Conservation (phyloP, 176 grass and related monocot species). For the Oryza nivara region DNA sequence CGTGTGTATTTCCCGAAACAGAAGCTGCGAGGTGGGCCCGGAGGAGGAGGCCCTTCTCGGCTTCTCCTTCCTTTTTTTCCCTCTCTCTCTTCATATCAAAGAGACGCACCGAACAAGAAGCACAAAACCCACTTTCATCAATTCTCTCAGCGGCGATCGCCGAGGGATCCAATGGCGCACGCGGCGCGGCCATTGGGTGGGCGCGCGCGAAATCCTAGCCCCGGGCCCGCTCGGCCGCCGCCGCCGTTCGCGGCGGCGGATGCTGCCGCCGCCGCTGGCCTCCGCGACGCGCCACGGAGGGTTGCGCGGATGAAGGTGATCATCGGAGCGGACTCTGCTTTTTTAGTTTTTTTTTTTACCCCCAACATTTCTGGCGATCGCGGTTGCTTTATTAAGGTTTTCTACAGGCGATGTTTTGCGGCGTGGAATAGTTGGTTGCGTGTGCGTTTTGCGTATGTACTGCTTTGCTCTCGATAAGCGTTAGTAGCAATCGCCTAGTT, state of each 20-base stretch:
- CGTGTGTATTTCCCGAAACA: background rate
- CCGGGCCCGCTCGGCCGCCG: background rate
- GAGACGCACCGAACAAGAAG: background rate
- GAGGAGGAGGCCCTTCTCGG: no score
- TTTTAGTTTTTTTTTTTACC: background rate
- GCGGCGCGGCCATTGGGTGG: background rate
- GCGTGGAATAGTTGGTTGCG: background rate
- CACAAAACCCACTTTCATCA: slow-evolving; percentile 29
- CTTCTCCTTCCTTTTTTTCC: background rate
- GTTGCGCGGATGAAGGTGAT: slow-evolving; percentile 32
- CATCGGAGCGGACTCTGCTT: background rate
- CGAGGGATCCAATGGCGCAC: slow-evolving; percentile 36
- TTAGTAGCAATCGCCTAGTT: background rate
- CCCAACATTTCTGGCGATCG: background rate
- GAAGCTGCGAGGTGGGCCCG: background rate
- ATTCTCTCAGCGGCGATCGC: background rate
- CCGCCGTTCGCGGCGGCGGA: background rate
- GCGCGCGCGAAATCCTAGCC: background rate
- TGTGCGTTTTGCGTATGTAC: background rate
- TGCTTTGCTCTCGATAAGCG: no score
- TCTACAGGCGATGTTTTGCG: background rate
- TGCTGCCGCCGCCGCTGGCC: background rate
- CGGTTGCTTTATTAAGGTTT: slow-evolving; percentile 18
- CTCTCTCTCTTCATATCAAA: background rate
- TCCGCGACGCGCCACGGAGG: slow-evolving; percentile 8